Conservation (phyloP, 306 rosid genomes). For the Medicago truncatula region DNA sequence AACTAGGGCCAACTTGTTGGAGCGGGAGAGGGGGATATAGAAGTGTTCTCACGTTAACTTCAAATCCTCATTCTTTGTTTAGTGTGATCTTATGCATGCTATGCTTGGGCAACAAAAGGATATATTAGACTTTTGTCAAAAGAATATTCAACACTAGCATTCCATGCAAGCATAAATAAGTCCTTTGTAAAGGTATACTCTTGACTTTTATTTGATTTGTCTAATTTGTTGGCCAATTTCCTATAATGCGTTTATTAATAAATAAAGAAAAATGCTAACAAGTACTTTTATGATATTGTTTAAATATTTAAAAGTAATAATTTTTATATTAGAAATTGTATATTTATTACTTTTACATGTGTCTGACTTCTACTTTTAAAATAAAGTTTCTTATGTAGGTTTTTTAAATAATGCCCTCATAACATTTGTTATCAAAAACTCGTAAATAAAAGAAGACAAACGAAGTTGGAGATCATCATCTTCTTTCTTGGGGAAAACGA, state of each 20-base stretch:
- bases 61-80: conserved; percentile 25
- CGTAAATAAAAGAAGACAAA: background rate
- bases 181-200: conserved; percentile 87
- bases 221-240: conserved; percentile 11
- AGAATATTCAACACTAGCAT: conserved; percentile 91
- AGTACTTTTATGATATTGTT: too few relatives aligned
- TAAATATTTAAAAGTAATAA: too few relatives aligned
- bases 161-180: conserved; percentile 93
- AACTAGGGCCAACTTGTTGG: too few relatives aligned
- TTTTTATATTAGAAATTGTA: too few relatives aligned
- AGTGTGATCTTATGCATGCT: conserved; percentile 77
- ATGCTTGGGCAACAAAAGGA: conserved; percentile 93
- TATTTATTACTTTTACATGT: too few relatives aligned
- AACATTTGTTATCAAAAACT: too few relatives aligned
- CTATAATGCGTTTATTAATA: background rate
- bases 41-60: too few relatives aligned
- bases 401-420: too few relatives aligned
- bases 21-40: too few relatives aligned
- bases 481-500: too few relatives aligned
- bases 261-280: background rate
- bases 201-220: background rate
- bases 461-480: conserved; percentile 8
- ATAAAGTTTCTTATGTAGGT: too few relatives aligned
- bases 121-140: conserved; percentile 88
- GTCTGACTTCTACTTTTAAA: too few relatives aligned